Evolutionary conservation across 208 protist species (phyloP).

Genomic region (Tritrichomonas foetus): DNA sequence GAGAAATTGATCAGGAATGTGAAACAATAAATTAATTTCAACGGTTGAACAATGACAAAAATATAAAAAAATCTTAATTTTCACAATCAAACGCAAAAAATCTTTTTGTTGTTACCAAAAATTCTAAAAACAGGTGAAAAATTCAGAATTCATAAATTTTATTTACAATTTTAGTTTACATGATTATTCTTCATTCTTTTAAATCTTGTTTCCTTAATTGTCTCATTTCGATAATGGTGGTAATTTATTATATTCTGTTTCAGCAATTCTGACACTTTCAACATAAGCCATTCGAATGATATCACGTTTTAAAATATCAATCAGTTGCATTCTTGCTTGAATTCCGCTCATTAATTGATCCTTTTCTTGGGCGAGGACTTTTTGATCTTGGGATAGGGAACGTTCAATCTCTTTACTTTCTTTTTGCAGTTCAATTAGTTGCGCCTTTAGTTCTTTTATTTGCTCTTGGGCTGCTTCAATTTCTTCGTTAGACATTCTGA

Average conservation of each 20-base stretch:
- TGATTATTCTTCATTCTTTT: too few relatives aligned
- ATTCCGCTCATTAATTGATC: not conserved
- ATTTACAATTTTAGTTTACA: too few relatives aligned
- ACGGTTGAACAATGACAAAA: too few relatives aligned
- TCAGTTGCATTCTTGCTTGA: conserved; percentile 30
- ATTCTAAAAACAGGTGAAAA: too few relatives aligned
- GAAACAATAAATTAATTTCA: too few relatives aligned
- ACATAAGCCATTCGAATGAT: not conserved
- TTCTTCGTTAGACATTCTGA: too few relatives aligned
- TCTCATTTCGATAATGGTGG: not conserved
- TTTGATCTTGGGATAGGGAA: not conserved
- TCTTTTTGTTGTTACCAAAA: too few relatives aligned
- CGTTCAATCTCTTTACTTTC: conserved; percentile 4
- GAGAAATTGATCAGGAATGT: too few relatives aligned
- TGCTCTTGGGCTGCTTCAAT: not conserved
- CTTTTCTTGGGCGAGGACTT: not conserved
- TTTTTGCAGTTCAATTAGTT: not conserved
- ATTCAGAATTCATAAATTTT: too few relatives aligned
- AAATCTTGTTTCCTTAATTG: too few relatives aligned
- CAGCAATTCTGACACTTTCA: not conserved
- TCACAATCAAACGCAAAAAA: too few relatives aligned
- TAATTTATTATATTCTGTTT: not conserved
- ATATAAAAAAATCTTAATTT: too few relatives aligned
- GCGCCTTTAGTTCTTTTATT: not conserved
- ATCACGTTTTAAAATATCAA: conserved; percentile 33